phyloP scores from a whole-genome alignment of 2,329 filamentous ascomycete species.

The Hyphodiscus sp. region DNA sequence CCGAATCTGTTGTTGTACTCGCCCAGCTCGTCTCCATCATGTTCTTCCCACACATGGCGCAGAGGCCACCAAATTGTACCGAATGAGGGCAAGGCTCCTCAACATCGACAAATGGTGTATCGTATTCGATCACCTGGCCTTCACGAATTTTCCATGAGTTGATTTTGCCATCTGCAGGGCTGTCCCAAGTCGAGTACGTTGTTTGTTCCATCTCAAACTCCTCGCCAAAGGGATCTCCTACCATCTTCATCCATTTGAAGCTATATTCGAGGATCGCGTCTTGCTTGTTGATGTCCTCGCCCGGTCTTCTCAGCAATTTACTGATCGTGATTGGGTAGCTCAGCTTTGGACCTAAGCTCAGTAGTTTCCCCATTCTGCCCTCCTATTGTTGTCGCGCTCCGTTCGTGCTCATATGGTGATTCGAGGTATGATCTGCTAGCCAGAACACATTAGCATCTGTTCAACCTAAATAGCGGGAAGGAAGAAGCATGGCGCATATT shows the following conservation, averaged over 20 bases:
- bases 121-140: slow-evolving; percentile 55
- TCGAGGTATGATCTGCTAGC: slow-evolving; percentile 7
- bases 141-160: slow-evolving; percentile 68
- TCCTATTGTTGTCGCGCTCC: slow-evolving; percentile 21
- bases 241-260: slow-evolving; percentile 71
- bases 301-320: slow-evolving; percentile 69
- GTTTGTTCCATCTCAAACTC: slow-evolving; percentile 62
- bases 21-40: slow-evolving; percentile 91
- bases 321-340: slow-evolving; percentile 93
- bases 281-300: slow-evolving; percentile 69
- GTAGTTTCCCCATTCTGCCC: slow-evolving; percentile 38
- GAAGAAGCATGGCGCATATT: background rate
- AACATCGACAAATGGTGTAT: slow-evolving; percentile 62
- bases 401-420: slow-evolving; percentile 28
- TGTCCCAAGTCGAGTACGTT: slow-evolving; percentile 70
- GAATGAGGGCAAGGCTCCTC: slow-evolving; percentile 90
- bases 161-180: slow-evolving; percentile 74
- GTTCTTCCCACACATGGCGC: slow-evolving; percentile 87
- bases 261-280: slow-evolving; percentile 81
- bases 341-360: slow-evolving; percentile 56
- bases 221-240: slow-evolving; percentile 61
- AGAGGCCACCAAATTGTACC: slow-evolving; percentile 84
- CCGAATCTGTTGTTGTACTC: slow-evolving; percentile 68
- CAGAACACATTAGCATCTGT: background rate
- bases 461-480: background rate